A percentile compares a stretch with the other conserved stretches of the same genome.
phyloP scores from a whole-genome alignment of 805 yeast genomes.

The Candida palmyrensis region DNA sequence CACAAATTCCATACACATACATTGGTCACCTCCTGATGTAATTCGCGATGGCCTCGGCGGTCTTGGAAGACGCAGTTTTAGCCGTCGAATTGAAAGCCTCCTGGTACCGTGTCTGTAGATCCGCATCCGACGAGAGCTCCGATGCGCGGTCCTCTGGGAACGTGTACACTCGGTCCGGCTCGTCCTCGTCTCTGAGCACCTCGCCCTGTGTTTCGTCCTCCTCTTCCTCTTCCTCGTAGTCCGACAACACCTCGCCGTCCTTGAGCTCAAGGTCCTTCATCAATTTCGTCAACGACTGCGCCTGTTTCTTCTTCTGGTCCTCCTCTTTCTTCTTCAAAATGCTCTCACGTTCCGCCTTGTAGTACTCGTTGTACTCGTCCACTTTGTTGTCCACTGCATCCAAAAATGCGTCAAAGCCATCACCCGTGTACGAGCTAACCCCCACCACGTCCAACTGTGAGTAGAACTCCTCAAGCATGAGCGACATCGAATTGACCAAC shows the following conservation, averaged over 20 bases:
- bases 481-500: constrained; percentile 87
- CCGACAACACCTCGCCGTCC: constrained; percentile 46
- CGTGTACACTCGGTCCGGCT: constrained; percentile 57
- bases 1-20: constrained; percentile 1
- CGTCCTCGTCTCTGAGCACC: constrained; percentile 43
- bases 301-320: constrained; percentile 67
- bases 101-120: constrained; percentile 65
- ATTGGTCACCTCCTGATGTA: constrained; percentile 46
- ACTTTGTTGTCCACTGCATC: constrained; percentile 81
- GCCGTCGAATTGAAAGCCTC: constrained; percentile 62
- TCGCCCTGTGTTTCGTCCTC: constrained; percentile 46
- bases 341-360: constrained; percentile 81
- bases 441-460: constrained; percentile 87
- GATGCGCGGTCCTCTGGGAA: constrained; percentile 63
- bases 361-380: constrained; percentile 79
- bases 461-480: constrained; percentile 94
- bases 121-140: constrained; percentile 49
- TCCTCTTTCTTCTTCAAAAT: constrained; percentile 72
- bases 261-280: constrained; percentile 84
- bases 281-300: constrained; percentile 61
- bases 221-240: constrained; percentile 43
- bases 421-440: constrained; percentile 92
- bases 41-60: constrained; percentile 69
- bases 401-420: constrained; percentile 88
- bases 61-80: constrained; percentile 55